phyloP scores from a whole-genome alignment of 495 filamentous ascomycete species.

The Neurospora sp. region DNA sequence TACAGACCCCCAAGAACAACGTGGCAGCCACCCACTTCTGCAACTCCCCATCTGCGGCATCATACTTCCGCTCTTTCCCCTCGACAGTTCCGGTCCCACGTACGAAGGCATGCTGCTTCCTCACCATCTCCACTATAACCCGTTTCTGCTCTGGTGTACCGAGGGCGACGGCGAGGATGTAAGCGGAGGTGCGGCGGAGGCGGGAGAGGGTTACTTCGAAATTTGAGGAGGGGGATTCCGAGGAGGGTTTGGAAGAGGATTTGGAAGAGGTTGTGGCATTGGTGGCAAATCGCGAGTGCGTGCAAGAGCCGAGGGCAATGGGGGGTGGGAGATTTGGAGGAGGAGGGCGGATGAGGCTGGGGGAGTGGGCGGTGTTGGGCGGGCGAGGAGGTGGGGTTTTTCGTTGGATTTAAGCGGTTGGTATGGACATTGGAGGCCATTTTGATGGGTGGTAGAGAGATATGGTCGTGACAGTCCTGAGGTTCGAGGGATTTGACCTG shows the following conservation, averaged over 20 bases:
- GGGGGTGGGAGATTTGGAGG: constrained; percentile 6
- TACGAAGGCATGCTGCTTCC: constrained; percentile 5
- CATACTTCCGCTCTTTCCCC: background rate
- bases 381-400: background rate
- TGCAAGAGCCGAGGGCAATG: constrained; percentile 6
- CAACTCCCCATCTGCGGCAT: constrained; percentile 13
- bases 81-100: background rate
- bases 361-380: background rate
- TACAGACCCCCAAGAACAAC: constrained; percentile 7
- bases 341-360: background rate
- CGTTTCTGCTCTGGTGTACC: background rate
- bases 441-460: background rate
- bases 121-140: background rate
- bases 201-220: background rate
- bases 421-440: background rate
- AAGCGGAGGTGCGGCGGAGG: constrained; percentile 4
- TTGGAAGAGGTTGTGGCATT: too few relatives aligned
- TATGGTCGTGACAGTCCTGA: too few relatives aligned
- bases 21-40: constrained; percentile 19
- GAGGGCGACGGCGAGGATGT: constrained; percentile 1
- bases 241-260: background rate
- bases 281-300: constrained; percentile 7
- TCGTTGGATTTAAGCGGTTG: background rate
- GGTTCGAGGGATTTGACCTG: too few relatives aligned
- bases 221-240: too few relatives aligned